A percentile compares a stretch with the other conserved stretches of the same genome.
phyloP scores from a whole-genome alignment of 2,329 filamentous ascomycete species.

The Colletotrichum sp. region DNA sequence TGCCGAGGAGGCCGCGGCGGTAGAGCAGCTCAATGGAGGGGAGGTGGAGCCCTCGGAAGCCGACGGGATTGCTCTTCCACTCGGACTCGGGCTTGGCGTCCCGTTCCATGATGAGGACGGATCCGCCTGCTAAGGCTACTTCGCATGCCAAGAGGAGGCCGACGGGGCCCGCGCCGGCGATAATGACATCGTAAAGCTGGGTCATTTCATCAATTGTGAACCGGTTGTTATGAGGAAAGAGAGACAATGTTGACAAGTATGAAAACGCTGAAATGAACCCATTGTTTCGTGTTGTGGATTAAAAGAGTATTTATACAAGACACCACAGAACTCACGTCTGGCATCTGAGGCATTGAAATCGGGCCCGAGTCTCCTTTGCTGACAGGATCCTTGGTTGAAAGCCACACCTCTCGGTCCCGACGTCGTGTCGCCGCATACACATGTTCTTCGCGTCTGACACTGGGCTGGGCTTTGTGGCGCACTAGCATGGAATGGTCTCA shows the following conservation, averaged over 20 bases:
- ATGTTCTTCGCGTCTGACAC: not conserved
- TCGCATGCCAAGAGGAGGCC: constrained; percentile 42
- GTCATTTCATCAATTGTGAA: not conserved
- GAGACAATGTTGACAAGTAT: not conserved
- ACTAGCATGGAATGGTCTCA: not conserved
- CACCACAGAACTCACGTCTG: not conserved
- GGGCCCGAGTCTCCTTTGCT: not conserved
- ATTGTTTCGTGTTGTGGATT: not conserved
- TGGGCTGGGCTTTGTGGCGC: not conserved
- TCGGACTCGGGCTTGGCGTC: constrained; percentile 38
- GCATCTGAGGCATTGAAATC: not conserved
- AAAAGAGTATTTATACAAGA: not conserved
- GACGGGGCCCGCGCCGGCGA: constrained; percentile 39
- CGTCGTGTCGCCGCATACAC: not conserved
- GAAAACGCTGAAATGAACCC: not conserved
- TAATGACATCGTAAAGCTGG: constrained; percentile 35
- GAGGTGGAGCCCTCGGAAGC: constrained; percentile 36
- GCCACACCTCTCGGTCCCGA: not conserved
- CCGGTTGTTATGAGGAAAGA: not conserved
- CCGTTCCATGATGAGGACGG: constrained; percentile 44
- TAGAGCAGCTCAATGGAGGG: constrained; percentile 39
- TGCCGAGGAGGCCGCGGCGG: constrained; percentile 40
- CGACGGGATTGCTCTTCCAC: constrained; percentile 34
- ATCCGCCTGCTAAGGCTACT: constrained; percentile 32
- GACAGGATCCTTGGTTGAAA: not conserved